Percentiles rank a stretch among this genome's conserved stretches.
Evolutionary conservation across 352 stramenopile genomes (phyloP).

Genomic region (Pythium vanterpoolii): DNA sequence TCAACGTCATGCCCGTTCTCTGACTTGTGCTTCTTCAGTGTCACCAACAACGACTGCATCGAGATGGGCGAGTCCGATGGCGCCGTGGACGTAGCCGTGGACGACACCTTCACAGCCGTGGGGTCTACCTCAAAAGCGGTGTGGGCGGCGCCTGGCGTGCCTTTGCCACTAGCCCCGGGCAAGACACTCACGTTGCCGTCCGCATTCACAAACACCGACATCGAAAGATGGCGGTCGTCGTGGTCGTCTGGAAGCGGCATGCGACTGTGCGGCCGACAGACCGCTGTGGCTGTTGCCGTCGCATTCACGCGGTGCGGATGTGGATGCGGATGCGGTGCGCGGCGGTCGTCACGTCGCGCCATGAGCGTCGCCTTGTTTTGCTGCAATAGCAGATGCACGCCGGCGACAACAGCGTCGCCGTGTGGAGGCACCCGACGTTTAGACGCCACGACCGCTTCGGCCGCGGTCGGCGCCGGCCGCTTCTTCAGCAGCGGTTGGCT

Average conservation of each 20-base stretch:
- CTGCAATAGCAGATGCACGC: conserved; percentile 26
- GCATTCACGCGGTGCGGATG: too few species aligned
- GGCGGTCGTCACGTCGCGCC: conserved; percentile 25
- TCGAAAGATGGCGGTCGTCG: conserved; percentile 21
- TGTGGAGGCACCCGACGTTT: neutral
- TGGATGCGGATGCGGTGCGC: conserved; percentile 16
- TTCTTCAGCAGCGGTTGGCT: conserved; percentile 11
- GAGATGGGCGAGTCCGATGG: conserved; percentile 38
- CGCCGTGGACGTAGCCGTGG: neutral
- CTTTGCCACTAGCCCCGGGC: conserved; percentile 12
- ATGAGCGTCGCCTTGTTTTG: conserved; percentile 32
- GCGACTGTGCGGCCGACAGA: too few species aligned
- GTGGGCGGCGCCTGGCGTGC: conserved; percentile 11
- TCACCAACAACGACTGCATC: conserved; percentile 67
- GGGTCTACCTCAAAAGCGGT: neutral
- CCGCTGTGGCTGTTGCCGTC: too few species aligned
- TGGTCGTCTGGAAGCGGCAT: too few species aligned
- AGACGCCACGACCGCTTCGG: neutral
- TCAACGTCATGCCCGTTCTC: conserved; percentile 14
- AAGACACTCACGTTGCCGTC: conserved; percentile 14
- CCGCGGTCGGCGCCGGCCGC: neutral
- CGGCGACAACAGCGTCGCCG: neutral
- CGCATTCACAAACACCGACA: conserved; percentile 32
- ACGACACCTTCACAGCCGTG: neutral
- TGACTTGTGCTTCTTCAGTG: conserved; percentile 59